These are phyloP conservation scores for Athelia psychrophila DNA, from an alignment of 1,284 basidiomycete species.

Conservation along the genomic window DNA sequence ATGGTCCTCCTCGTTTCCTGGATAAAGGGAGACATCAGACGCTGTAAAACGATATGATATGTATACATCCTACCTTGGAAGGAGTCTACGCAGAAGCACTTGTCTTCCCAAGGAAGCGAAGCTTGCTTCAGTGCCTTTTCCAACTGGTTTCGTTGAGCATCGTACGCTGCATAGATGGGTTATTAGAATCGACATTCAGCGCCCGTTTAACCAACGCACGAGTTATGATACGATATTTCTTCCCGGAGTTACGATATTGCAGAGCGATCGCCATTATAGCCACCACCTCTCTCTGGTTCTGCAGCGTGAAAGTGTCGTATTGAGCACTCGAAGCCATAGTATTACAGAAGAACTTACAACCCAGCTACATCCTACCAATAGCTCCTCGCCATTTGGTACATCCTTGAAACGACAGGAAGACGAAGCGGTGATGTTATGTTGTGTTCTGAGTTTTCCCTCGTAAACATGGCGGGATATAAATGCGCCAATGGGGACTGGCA, in stretches of 20 bases:
- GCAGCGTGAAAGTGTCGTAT: not conserved
- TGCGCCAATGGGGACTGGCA: constrained; percentile 44
- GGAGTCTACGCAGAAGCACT: constrained; percentile 2
- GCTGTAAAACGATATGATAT: not conserved
- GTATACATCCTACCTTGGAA: constrained; percentile 1
- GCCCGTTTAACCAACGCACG: constrained; percentile 4
- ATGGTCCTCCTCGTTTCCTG: constrained; percentile 37
- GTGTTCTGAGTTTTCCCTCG: constrained; percentile 19
- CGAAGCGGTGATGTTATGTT: constrained; percentile 7
- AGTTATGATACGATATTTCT: constrained; percentile 24
- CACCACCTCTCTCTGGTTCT: constrained; percentile 23
- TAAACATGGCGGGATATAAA: constrained; percentile 49
- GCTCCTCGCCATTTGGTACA: constrained; percentile 22
- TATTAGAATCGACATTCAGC: constrained; percentile 3
- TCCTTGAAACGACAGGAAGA: constrained; percentile 24
- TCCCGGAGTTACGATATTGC: constrained; percentile 2
- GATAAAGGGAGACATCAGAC: not conserved
- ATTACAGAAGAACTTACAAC: constrained; percentile 11
- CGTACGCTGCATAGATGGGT: not conserved
- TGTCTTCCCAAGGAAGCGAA: constrained; percentile 1
- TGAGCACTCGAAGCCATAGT: not conserved
- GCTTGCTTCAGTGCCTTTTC: not conserved
- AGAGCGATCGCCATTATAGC: constrained; percentile 19
- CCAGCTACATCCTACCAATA: constrained; percentile 20
- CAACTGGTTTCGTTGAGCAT: constrained; percentile 1